A percentile compares a stretch with the other conserved stretches of the same genome.
These are phyloP conservation scores for Zygosaccharomyces lentus DNA, from an alignment of 805 yeast genomes.

Conservation along the genomic window DNA sequence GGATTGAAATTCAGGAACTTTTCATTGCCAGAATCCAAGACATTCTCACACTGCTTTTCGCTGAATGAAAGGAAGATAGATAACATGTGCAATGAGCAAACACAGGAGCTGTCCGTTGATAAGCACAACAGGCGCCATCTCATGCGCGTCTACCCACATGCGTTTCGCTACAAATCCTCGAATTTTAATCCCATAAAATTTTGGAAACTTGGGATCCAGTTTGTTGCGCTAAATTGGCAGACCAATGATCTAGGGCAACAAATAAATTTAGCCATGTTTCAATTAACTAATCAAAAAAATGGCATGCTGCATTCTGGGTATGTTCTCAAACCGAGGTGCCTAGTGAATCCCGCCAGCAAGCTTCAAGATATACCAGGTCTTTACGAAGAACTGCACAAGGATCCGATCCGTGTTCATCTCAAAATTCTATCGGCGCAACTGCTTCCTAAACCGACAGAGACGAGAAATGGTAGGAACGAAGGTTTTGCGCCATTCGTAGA, in stretches of 20 bases:
- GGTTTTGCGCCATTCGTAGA: conserved; percentile 26
- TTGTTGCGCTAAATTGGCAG: conserved; percentile 98
- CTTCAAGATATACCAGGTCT: conserved; percentile 25
- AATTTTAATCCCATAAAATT: conserved; percentile 75
- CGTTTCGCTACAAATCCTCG: conserved; percentile 66
- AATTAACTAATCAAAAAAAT: conserved; percentile 41
- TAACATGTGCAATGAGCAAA: conserved; percentile 58
- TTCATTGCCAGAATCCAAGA: conserved; percentile 80
- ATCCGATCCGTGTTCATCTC: conserved; percentile 34
- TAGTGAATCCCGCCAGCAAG: conserved; percentile 35
- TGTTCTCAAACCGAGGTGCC: conserved; percentile 61
- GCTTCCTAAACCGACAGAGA: conserved; percentile 63
- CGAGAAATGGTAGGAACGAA: conserved; percentile 28
- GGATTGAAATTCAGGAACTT: conserved; percentile 80
- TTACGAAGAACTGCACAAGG: conserved; percentile 16
- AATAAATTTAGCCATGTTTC: conserved; percentile 78
- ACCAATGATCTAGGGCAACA: conserved; percentile 87
- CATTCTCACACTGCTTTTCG: conserved; percentile 78
- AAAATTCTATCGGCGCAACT: conserved; percentile 77
- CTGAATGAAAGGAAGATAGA: conserved; percentile 70
- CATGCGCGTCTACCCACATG: conserved; percentile 86
- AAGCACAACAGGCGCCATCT: conserved; percentile 74
- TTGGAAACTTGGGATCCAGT: conserved; percentile 85
- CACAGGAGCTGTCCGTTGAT: conserved; percentile 50
- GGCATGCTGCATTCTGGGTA: conserved; percentile 53